A percentile compares a stretch with the other conserved stretches of the same genome.
These are phyloP conservation scores for Aspergillus transmontanensis DNA, from an alignment of 2,329 filamentous ascomycete species.

Conservation along the genomic window DNA sequence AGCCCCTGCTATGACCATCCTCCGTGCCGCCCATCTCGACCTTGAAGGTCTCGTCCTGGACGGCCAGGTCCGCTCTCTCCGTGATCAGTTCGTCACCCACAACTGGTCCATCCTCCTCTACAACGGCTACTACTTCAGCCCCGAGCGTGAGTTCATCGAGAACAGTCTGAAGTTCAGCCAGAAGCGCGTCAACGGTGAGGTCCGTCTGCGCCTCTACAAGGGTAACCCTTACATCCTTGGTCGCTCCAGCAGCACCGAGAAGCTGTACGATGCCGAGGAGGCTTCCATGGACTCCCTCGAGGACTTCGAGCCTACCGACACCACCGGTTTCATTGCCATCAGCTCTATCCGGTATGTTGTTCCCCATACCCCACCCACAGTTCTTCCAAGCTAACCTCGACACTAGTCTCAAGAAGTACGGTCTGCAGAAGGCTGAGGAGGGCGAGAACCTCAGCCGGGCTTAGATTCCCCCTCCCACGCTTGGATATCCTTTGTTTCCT, in stretches of 20 bases:
- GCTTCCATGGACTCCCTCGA: constrained; percentile 71
- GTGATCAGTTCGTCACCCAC: constrained; percentile 71
- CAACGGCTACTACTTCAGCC: constrained; percentile 70
- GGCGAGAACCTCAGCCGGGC: constrained; percentile 20
- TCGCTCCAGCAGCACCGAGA: constrained; percentile 65
- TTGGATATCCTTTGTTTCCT: neutral
- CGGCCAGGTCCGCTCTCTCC: constrained; percentile 67
- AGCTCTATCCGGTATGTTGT: constrained; percentile 32
- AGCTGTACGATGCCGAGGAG: constrained; percentile 69
- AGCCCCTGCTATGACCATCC: constrained; percentile 36
- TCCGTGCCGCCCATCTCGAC: constrained; percentile 50
- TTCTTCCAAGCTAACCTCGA: constrained; percentile 11
- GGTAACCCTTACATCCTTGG: constrained; percentile 57
- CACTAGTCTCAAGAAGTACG: constrained; percentile 48
- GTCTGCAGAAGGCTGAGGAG: constrained; percentile 27
- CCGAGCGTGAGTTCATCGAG: constrained; percentile 72
- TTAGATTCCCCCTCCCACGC: neutral
- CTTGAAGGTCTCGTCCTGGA: constrained; percentile 68
- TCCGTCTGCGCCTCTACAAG: constrained; percentile 68
- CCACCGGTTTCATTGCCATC: constrained; percentile 62
- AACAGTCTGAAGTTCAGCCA: constrained; percentile 63
- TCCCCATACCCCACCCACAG: neutral
- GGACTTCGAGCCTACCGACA: constrained; percentile 67
- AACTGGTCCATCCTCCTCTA: constrained; percentile 60
- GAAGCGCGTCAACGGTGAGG: constrained; percentile 61